Base-by-base conservation (phyloP, 2,329 filamentous ascomycete species). In the Raffaelea ambrosiae region DNA sequence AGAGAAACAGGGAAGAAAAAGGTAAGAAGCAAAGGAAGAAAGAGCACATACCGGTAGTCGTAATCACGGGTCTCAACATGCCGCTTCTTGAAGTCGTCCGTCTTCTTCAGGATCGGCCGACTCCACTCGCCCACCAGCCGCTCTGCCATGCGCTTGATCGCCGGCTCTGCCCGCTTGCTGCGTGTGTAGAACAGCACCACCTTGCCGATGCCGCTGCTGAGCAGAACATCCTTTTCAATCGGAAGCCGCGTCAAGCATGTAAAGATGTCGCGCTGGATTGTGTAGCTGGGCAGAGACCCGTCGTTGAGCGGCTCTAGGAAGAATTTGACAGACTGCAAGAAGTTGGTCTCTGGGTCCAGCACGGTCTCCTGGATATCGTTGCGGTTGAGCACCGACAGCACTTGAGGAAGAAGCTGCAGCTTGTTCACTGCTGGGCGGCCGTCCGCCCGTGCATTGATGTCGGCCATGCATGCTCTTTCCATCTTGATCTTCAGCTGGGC, bases 181-280 rank as follows among this genome's bases (percentile, higher is more conserved):
- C 90, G 90, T 44, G 90, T 96, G 69, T 98, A 98, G 70, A 96
- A 98, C 53, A 95, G 79, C 46, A 96, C 85, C 43, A 98, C 88
- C 65, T 96, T 96, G 61, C 93, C 93, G 54, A 98, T 93, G 19
- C 91, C 90, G 58, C 88, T 95, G 55, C 89, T 90, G 20, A 94
- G 76, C 14, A 98, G 76, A 2, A 85, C 79, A 58, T 97, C 93
- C 62, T 96, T 96, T 62, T 89, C 86, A 55, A 97, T 88, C 5
- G 88, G 89, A 5, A 97, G 76, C 58, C 81, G 83, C 18, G 77
- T 78, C 35, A 98, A 74, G 21, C 88, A 85, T 22, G 79, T 79
- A 63, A 98, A 93, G 40, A 98, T 79, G 63, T 97, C 90, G 52
- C 90, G 88, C 69, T 98, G 93, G 56, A 98, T 97, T 62, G 93